A percentile compares a stretch with the other conserved stretches of the same genome.
These are phyloP conservation scores for Penstemon davidsonii DNA, from an alignment of 257 asterid genomes.

Conservation along the genomic window DNA sequence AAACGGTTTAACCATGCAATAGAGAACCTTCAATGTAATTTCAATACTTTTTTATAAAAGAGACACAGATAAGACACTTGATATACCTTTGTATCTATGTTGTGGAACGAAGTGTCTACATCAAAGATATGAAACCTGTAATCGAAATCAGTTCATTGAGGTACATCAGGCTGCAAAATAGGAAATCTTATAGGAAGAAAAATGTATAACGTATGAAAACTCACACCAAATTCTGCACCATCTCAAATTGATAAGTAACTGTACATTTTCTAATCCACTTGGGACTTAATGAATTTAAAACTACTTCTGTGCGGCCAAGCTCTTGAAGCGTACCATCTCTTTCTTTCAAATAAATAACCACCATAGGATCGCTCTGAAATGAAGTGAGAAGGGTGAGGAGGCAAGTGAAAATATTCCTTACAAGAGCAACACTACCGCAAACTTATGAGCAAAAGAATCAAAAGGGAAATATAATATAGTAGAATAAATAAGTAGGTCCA, in stretches of 20 bases:
- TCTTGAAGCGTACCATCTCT: conserved; percentile 81
- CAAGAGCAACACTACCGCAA: conserved; percentile 8
- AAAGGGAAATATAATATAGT: conserved; percentile 18
- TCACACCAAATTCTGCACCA: conserved; percentile 94
- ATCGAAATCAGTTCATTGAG: conserved; percentile 33
- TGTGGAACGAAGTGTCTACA: conserved; percentile 84
- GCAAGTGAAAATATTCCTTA: conserved; percentile 21
- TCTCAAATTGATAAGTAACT: conserved; percentile 85
- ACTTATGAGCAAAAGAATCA: conserved; percentile 13
- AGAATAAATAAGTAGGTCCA: neutral
- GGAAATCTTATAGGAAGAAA: conserved; percentile 23
- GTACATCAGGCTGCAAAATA: conserved; percentile 22
- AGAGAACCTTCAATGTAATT: conserved; percentile 13
- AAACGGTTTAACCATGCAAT: conserved; percentile 9
- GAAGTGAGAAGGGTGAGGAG: conserved; percentile 32
- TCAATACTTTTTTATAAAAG: conserved; percentile 4
- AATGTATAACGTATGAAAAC: conserved; percentile 40
- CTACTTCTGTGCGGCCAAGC: conserved; percentile 93
- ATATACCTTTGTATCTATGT: conserved; percentile 71
- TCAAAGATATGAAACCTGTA: conserved; percentile 90
- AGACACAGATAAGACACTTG: conserved; percentile 16
- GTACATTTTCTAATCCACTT: conserved; percentile 77
- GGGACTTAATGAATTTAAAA: conserved; percentile 87
- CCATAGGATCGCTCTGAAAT: conserved; percentile 98
- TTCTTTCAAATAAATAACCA: conserved; percentile 65